These are phyloP conservation scores for Closterium sp. DNA, from an alignment of 139 green algal genomes.

Conservation along the genomic window DNA sequence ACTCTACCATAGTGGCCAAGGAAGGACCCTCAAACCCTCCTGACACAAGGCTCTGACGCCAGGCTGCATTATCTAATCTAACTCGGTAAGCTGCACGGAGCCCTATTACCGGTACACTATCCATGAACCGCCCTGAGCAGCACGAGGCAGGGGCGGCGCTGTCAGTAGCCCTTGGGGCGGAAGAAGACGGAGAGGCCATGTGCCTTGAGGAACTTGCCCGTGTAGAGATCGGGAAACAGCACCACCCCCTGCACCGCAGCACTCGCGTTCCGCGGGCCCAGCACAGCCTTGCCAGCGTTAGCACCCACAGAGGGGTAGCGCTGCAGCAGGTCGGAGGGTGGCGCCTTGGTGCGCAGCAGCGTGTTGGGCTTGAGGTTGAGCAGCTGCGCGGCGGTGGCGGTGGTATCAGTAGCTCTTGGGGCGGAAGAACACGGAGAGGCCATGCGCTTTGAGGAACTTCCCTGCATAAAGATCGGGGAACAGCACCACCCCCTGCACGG, in stretches of 20 bases:
- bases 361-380: background rate
- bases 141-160: background rate
- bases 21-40: background rate
- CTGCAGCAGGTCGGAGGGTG: background rate
- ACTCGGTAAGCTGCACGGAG: background rate
- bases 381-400: background rate
- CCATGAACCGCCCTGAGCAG: background rate
- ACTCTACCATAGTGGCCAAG: background rate
- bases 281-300: background rate
- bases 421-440: background rate
- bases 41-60: background rate
- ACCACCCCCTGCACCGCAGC: background rate
- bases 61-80: background rate
- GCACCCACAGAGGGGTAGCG: background rate
- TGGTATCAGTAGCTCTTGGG: background rate
- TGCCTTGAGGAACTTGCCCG: background rate
- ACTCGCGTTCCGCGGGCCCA: background rate
- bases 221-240: background rate
- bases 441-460: background rate
- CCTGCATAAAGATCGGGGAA: background rate
- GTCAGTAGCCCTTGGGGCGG: background rate
- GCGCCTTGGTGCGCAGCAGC: background rate
- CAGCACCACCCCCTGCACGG: background rate
- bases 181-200: background rate
- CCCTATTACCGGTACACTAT: background rate